Evolutionary conservation across 129 eudicot species (phyloP).

Genomic region (Centella asiatica): DNA sequence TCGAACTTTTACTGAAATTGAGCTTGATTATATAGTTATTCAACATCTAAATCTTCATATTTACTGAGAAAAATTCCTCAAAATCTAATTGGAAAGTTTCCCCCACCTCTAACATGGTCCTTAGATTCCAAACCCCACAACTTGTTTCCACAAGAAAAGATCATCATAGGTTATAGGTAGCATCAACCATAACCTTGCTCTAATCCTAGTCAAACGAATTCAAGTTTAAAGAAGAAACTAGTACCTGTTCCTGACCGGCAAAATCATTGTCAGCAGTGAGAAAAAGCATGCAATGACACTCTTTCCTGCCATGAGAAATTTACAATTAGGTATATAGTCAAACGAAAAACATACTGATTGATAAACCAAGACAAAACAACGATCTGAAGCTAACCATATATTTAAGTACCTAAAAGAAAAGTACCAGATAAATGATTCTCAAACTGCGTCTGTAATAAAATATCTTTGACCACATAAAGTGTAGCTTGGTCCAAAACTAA

Average conservation of each 20-base stretch:
- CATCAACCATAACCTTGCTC: not conserved
- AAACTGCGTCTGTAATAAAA: not conserved
- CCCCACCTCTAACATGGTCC: too few species aligned
- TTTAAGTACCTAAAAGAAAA: not conserved
- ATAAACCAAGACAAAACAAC: not conserved
- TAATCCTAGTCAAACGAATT: not conserved
- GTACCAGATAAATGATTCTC: not conserved
- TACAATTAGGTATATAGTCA: not conserved
- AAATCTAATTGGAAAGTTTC: too few species aligned
- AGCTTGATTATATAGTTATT: too few species aligned
- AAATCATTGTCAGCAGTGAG: conserved; percentile 90
- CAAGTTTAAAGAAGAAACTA: not conserved
- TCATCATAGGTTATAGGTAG: too few species aligned
- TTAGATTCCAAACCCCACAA: not conserved
- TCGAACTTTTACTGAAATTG: too few species aligned
- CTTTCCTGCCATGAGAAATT: conserved; percentile 30
- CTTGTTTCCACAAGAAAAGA: not conserved
- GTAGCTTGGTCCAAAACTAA: not conserved
- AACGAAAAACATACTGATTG: not conserved
- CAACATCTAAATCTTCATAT: too few species aligned
- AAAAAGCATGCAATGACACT: conserved; percentile 96
- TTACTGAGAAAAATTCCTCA: too few species aligned
- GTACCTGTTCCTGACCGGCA: conserved; percentile 91
- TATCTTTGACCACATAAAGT: not conserved
- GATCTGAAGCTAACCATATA: not conserved